Conservation (phyloP, 192 early-diverging fungal species). For the Ambispora gerdemannii region DNA sequence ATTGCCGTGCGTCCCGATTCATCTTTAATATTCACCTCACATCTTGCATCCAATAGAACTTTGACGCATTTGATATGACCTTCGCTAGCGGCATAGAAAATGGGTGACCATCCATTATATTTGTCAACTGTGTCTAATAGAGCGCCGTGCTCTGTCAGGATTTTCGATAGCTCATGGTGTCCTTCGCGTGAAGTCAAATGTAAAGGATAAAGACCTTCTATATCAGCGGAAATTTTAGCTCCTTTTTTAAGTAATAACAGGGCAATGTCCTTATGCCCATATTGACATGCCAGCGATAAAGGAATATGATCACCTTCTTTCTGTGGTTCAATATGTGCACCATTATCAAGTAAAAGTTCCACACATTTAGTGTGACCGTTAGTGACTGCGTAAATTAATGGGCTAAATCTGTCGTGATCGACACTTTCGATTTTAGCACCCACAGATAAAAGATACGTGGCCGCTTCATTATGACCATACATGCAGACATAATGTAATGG, state of each 20-base stretch:
- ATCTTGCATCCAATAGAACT: conserved; percentile 75
- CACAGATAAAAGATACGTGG: conserved; percentile 55
- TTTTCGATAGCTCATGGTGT: conserved; percentile 61
- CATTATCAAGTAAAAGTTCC: conserved; percentile 66
- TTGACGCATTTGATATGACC: conserved; percentile 81
- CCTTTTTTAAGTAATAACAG: conserved; percentile 73
- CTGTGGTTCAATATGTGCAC: conserved; percentile 60
- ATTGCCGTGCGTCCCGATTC: conserved; percentile 79
- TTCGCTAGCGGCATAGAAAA: conserved; percentile 94
- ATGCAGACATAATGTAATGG: conserved; percentile 94
- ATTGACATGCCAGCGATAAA: conserved; percentile 87
- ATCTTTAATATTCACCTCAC: conserved; percentile 70
- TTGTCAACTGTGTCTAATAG: conserved; percentile 81
- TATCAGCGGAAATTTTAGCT: conserved; percentile 69
- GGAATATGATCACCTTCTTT: conserved; percentile 62
- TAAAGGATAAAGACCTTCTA: conserved; percentile 81
- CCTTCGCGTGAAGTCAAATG: conserved; percentile 89
- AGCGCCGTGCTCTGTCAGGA: conserved; percentile 70
- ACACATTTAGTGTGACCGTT: conserved; percentile 78
- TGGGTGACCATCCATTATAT: conserved; percentile 93
- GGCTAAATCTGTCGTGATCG: conserved; percentile 89
- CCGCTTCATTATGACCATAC: conserved; percentile 74
- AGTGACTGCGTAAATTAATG: conserved; percentile 83
- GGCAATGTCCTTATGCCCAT: conserved; percentile 86
- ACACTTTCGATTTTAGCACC: conserved; percentile 51